A percentile compares a stretch with the other conserved stretches of the same genome.
Evolutionary conservation across 345 rosid genomes (phyloP).

Genomic region (Capsella bursapastoris): DNA sequence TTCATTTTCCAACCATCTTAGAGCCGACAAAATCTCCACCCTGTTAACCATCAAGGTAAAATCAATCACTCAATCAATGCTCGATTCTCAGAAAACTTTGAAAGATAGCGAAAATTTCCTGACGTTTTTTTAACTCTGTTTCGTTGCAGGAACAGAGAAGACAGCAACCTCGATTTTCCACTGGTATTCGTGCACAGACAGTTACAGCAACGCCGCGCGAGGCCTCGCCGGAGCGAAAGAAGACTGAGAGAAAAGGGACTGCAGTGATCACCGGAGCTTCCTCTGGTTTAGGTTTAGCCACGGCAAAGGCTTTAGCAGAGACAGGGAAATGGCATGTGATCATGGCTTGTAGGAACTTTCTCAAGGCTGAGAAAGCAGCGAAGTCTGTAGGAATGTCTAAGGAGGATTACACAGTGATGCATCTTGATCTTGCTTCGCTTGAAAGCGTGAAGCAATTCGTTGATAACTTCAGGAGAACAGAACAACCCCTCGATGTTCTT

Average conservation of each 20-base stretch:
- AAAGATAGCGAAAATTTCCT: background rate
- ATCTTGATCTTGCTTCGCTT: conserved; percentile 89
- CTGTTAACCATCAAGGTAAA: conserved; percentile 63
- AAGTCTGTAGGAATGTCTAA: conserved; percentile 75
- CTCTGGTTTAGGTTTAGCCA: conserved; percentile 87
- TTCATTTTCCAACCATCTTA: conserved; percentile 60
- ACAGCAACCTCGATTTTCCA: background rate
- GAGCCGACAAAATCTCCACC: conserved; percentile 55
- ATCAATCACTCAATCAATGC: background rate
- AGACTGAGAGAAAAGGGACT: conserved; percentile 73
- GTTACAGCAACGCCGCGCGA: conserved; percentile 54
- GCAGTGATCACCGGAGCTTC: conserved; percentile 90
- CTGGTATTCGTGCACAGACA: conserved; percentile 59
- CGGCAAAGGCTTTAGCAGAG: conserved; percentile 89
- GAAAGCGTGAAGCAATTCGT: conserved; percentile 93
- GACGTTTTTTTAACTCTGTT: conserved; percentile 9
- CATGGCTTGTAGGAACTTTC: conserved; percentile 97
- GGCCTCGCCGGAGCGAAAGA: conserved; percentile 65
- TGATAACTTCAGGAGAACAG: conserved; percentile 66
- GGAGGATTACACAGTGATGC: conserved; percentile 87
- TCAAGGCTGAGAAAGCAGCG: conserved; percentile 89
- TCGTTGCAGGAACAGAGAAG: conserved; percentile 37
- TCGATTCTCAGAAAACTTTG: background rate
- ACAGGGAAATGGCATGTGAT: conserved; percentile 87
- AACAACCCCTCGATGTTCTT: conserved; percentile 74